Evolutionary conservation across 2,329 filamentous ascomycete genomes (phyloP).

Genomic region (Cylindrodendrum hubeiense): DNA sequence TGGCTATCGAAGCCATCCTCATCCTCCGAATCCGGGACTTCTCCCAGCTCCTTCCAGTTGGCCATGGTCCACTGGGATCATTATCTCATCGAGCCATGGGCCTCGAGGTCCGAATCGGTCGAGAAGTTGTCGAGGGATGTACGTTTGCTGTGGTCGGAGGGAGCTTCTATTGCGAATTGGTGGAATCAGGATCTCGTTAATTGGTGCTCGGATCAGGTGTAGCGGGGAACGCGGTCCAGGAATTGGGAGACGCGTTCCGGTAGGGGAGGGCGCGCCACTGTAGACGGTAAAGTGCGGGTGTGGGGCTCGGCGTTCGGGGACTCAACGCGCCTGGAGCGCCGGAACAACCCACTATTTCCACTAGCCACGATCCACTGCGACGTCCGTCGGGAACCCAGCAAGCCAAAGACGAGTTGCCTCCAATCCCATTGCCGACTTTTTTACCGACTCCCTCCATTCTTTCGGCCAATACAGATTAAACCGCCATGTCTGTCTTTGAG

Average conservation of each 20-base stretch:
- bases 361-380: conserved; percentile 10
- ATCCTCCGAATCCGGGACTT: conserved; percentile 65
- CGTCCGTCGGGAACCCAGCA: neutral
- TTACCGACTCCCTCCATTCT: neutral
- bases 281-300: neutral
- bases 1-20: conserved; percentile 58
- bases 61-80: conserved; percentile 53
- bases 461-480: neutral
- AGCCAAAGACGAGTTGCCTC: neutral
- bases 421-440: neutral
- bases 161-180: conserved; percentile 9
- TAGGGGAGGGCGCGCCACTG: conserved; percentile 27
- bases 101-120: conserved; percentile 11
- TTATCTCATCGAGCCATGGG: conserved; percentile 40
- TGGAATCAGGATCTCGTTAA: conserved; percentile 31
- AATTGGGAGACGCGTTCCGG: conserved; percentile 44
- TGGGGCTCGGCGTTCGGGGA: conserved; percentile 24
- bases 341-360: conserved; percentile 11
- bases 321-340: conserved; percentile 7
- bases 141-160: conserved; percentile 7
- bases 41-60: conserved; percentile 63
- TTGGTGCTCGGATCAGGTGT: conserved; percentile 31
- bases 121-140: neutral
- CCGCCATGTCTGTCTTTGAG: conserved; percentile 50
- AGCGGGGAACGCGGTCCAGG: conserved; percentile 44